Conservation (phyloP, 2,329 filamentous ascomycete species). For the Ophiosphaerella narmari region DNA sequence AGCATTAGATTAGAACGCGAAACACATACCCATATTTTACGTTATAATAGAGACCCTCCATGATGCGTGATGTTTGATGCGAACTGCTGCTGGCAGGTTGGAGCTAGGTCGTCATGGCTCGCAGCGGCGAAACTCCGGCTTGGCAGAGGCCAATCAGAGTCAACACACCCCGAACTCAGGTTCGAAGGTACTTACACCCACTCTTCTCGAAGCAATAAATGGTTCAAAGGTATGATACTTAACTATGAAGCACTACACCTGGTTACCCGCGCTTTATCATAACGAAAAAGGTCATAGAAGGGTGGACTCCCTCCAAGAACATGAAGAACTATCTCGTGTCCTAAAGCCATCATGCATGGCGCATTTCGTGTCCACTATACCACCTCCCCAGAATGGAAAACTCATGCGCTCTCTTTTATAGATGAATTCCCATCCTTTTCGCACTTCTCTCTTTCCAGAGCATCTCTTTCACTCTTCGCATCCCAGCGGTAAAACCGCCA, state of each 20-base stretch:
- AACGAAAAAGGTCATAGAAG: too few relatives aligned
- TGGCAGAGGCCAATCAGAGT: constrained; percentile 2
- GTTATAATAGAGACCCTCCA: constrained; percentile 95
- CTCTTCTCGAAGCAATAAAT: too few relatives aligned
- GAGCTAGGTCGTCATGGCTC: constrained; percentile 27
- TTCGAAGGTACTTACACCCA: background rate
- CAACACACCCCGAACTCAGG: background rate
- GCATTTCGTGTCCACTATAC: too few relatives aligned
- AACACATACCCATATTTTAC: constrained; percentile 80
- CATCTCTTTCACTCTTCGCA: background rate
- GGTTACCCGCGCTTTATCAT: too few relatives aligned
- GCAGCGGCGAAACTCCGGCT: constrained; percentile 6
- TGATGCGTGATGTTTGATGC: constrained; percentile 50
- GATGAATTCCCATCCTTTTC: background rate
- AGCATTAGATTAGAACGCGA: too few relatives aligned
- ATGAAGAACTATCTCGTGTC: too few relatives aligned
- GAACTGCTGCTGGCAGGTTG: constrained; percentile 17
- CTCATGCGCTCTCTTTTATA: too few relatives aligned
- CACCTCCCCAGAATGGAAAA: too few relatives aligned
- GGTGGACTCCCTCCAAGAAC: too few relatives aligned
- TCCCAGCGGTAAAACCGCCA: background rate
- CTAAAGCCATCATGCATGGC: too few relatives aligned
- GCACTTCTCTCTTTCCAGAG: background rate
- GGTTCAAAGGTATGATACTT: too few relatives aligned
- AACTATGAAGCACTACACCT: too few relatives aligned